Percentiles rank a stretch among this genome's conserved stretches.
Evolutionary conservation across 306 rosid species (phyloP).

Genomic region (Nissolia schottii): DNA sequence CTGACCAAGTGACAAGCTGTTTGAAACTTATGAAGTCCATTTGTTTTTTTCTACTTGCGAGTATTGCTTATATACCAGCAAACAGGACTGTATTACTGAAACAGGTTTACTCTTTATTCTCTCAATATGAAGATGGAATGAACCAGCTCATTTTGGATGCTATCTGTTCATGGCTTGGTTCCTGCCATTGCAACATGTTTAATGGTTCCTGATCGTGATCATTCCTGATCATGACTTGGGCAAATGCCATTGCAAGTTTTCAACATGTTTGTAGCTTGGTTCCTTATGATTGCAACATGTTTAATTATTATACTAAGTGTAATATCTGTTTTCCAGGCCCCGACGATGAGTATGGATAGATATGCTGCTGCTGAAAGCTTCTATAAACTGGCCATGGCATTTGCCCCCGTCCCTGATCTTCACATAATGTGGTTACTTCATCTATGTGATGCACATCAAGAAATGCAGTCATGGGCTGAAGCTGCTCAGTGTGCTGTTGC

Average conservation of each 20-base stretch:
- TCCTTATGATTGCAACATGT: not conserved
- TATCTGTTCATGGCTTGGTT: not conserved
- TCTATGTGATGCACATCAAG: slow-evolving; percentile 97
- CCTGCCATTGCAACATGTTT: not conserved
- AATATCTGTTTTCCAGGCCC: slow-evolving; percentile 46
- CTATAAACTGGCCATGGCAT: slow-evolving; percentile 92
- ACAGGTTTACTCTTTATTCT: not conserved
- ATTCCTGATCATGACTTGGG: no score
- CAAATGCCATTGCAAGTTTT: no score
- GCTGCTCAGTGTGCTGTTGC: slow-evolving; percentile 99
- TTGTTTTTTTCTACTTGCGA: no score
- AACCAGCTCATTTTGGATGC: not conserved
- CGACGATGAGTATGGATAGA: slow-evolving; percentile 90
- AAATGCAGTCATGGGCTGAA: slow-evolving; percentile 99
- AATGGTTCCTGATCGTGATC: no score
- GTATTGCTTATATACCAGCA: no score
- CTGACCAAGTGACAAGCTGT: not conserved
- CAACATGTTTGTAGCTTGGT: no score
- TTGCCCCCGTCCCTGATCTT: slow-evolving; percentile 99
- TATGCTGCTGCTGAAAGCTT: slow-evolving; percentile 95
- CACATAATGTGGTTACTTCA: slow-evolving; percentile 99
- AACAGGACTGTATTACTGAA: no score
- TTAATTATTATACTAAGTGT: not conserved
- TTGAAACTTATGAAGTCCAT: no score
- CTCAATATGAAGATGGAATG: not conserved